Base-by-base conservation (phyloP, 164 flowering plant species). In the Buxus sempervirens region DNA sequence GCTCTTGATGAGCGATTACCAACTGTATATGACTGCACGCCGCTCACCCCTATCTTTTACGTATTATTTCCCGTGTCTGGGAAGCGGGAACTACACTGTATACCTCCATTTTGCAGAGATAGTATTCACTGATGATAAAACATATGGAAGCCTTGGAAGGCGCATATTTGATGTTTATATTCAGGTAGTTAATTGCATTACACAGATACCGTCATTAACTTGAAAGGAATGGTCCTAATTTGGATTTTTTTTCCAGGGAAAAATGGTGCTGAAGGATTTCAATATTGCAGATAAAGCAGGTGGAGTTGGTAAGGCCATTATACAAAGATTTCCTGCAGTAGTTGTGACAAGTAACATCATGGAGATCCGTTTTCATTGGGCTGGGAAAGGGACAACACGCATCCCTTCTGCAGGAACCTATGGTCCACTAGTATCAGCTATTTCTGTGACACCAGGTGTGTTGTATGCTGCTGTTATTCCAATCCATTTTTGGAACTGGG, bases 361-460 rank as follows among this genome's bases (percentile, higher is more conserved):
- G 55, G 85, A 79, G 64, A 82, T 86, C 58, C 81, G 82, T 7
- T 79, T 86, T 48, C 62, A 73, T 62, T 86, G 82, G 82, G 76
- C 80, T 60, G 84, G 90, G 36, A 84, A 75, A 78, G 91, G 91
- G 64, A 87, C 91, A 42, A 81, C 87, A 21, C 70, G 86, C 41
- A 78, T 83, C 54, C 91, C 91, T 49, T 64, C n/a, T 0, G 76
- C 84, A 72, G 89, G 91, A 58, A 79, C 69, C 49, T 87, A 87
- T 70, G 90, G 90, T 21, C 83, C 90, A 28, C 83, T 86, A 12
- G 62, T 86, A 63, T 85, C 90, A 36, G 89, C 89, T 49, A 81
- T 87, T 59, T 83, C 88, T 5, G 82, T 85, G 19, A 62, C 62
- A 53, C 76, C 88, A 6, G 72, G 90, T 84, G 60, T 78, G 84